These are phyloP conservation scores for Mrakia gelida DNA, from an alignment of 768 basidiomycete genomes.

Conservation along the genomic window DNA sequence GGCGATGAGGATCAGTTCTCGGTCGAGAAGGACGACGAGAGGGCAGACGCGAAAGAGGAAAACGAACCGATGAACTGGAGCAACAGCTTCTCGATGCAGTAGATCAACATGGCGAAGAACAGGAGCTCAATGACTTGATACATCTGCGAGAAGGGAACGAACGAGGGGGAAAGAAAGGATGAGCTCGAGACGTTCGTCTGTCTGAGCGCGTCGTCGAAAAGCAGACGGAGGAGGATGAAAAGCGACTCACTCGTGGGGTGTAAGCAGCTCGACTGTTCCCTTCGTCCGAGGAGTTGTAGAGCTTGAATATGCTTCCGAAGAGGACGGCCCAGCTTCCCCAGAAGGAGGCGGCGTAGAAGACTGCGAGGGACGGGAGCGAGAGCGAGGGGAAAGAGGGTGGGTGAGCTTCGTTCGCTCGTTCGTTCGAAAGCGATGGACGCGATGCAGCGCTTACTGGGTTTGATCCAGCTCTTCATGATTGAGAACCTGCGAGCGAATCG, in stretches of 20 bases:
- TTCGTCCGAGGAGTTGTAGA: slow-evolving; percentile 51
- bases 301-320: slow-evolving; percentile 60
- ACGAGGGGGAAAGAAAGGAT: no score
- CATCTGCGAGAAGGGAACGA: background rate
- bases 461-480: slow-evolving; percentile 59
- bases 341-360: slow-evolving; percentile 64
- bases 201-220: background rate
- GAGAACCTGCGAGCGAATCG: slow-evolving; percentile 43
- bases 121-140: slow-evolving; percentile 61
- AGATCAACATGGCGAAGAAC: slow-evolving; percentile 65
- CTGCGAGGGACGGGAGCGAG: slow-evolving; percentile 38
- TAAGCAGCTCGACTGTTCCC: slow-evolving; percentile 57
- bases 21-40: background rate
- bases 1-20: background rate
- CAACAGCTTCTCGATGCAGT: slow-evolving; percentile 63
- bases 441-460: slow-evolving; percentile 23
- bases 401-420: background rate
- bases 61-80: slow-evolving; percentile 57
- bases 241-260: slow-evolving; percentile 53
- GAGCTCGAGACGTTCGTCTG: no score
- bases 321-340: slow-evolving; percentile 73
- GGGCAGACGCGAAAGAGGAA: background rate
- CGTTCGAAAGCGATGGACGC: background rate
- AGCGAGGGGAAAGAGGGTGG: background rate
- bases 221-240: slow-evolving; percentile 8